phyloP scores from a whole-genome alignment of 768 basidiomycete species.

The Rhodocollybia butyracea region DNA sequence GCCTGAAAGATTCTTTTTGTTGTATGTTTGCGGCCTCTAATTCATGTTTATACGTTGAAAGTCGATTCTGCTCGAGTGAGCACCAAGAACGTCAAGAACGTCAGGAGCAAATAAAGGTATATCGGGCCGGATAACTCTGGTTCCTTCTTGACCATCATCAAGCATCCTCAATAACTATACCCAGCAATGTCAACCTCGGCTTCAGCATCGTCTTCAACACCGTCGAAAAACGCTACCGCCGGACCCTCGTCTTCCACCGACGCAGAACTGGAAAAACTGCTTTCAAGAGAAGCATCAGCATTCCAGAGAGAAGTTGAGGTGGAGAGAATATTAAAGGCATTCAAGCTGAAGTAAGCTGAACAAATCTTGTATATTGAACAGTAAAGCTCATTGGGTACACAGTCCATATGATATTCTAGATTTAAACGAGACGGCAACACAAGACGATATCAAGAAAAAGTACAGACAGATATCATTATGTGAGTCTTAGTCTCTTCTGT shows the following conservation, averaged over 20 bases:
- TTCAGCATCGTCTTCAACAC: constrained; percentile 6
- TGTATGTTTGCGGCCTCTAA: too few species aligned
- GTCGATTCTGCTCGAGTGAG: too few species aligned
- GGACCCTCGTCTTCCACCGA: constrained; percentile 30
- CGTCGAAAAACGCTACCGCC: constrained; percentile 12
- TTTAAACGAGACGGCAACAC: constrained; percentile 64
- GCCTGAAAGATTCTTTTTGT: too few species aligned
- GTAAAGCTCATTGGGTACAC: background rate
- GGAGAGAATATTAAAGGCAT: constrained; percentile 88
- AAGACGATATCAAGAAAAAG: constrained; percentile 86
- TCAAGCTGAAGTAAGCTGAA: constrained; percentile 86
- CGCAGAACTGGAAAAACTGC: constrained; percentile 72
- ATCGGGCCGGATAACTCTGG: too few species aligned
- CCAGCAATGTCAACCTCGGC: constrained; percentile 19
- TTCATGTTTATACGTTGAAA: too few species aligned
- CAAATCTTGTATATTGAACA: background rate
- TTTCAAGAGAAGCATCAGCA: constrained; percentile 77
- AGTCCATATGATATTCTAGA: constrained; percentile 95
- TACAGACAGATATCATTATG: constrained; percentile 84
- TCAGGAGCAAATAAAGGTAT: too few species aligned
- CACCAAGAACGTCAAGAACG: too few species aligned
- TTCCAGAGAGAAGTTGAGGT: constrained; percentile 88
- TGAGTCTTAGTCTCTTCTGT: constrained; percentile 31
- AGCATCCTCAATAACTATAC: background rate
- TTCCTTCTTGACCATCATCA: background rate